phyloP scores from a whole-genome alignment of 2,329 filamentous ascomycete genomes.

The Trichoderma polysporum region DNA sequence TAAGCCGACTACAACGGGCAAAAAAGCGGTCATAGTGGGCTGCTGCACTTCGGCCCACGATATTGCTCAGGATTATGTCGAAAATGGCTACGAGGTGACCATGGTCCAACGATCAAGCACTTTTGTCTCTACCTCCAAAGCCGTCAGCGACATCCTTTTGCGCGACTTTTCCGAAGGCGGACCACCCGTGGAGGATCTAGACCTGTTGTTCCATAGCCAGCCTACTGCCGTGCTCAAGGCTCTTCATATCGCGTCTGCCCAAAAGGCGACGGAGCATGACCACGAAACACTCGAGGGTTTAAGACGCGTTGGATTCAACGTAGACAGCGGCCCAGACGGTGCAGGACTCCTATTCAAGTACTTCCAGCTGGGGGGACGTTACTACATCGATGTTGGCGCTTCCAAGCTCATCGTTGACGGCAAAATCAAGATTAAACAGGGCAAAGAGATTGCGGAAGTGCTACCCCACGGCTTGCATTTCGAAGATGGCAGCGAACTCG shows the following conservation, averaged over 20 bases:
- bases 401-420: constrained; percentile 62
- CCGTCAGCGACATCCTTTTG: constrained; percentile 53
- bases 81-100: constrained; percentile 66
- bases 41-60: constrained; percentile 69
- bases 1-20: constrained; percentile 45
- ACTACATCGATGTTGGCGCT: constrained; percentile 69
- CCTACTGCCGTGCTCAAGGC: constrained; percentile 62
- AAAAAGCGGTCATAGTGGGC: constrained; percentile 65
- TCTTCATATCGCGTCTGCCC: constrained; percentile 47
- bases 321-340: constrained; percentile 57
- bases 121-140: constrained; percentile 58
- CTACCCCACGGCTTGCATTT: constrained; percentile 46
- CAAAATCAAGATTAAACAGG: constrained; percentile 62
- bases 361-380: constrained; percentile 64
- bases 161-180: constrained; percentile 51
- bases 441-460: constrained; percentile 54
- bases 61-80: constrained; percentile 66
- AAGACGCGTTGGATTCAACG: constrained; percentile 57
- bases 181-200: constrained; percentile 64
- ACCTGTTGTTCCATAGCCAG: constrained; percentile 57
- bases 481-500: constrained; percentile 54
- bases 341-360: constrained; percentile 62
- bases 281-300: constrained; percentile 45
- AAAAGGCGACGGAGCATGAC: constrained; percentile 38
- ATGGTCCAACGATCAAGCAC: constrained; percentile 69